A percentile compares a stretch with the other conserved stretches of the same genome.
phyloP scores from a whole-genome alignment of 805 yeast species.

The Candida mattraensis region DNA sequence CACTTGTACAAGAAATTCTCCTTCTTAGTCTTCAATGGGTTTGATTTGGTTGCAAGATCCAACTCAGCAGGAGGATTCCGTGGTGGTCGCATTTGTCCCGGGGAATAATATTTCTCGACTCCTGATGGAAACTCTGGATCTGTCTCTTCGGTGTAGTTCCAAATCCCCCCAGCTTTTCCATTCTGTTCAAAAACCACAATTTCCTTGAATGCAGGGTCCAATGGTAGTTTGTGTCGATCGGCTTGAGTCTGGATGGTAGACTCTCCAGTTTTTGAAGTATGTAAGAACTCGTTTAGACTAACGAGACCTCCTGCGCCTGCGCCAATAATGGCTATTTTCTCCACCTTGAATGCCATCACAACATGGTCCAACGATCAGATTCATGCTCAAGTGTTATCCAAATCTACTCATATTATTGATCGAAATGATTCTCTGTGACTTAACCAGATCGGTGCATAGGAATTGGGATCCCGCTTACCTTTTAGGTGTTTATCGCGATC shows the following conservation, averaged over 20 bases:
- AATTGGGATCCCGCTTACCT: too few relatives aligned
- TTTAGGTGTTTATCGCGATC: too few relatives aligned
- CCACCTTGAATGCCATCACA: too few relatives aligned
- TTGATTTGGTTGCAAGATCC: neutral
- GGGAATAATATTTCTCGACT: conserved; percentile 13
- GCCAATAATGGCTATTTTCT: conserved; percentile 35
- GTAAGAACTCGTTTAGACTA: conserved; percentile 31
- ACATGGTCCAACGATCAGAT: too few relatives aligned
- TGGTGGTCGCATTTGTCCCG: conserved; percentile 15
- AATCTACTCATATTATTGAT: neutral
- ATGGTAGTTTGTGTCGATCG: conserved; percentile 8
- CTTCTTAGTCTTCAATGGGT: conserved; percentile 1
- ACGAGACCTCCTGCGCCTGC: conserved; percentile 35
- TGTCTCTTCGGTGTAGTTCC: conserved; percentile 29
- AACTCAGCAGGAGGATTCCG: conserved; percentile 6
- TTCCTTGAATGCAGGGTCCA: conserved; percentile 33
- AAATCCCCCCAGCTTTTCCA: conserved; percentile 39
- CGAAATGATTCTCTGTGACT: too few relatives aligned
- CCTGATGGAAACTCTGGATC: conserved; percentile 23
- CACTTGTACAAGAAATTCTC: conserved; percentile 26
- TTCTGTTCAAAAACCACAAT: conserved; percentile 42
- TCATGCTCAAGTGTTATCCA: conserved; percentile 1
- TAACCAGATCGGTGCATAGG: too few relatives aligned
- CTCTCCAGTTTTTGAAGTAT: conserved; percentile 28
- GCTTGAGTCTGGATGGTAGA: conserved; percentile 20